phyloP scores from a whole-genome alignment of 306 rosid genomes.

The Lathyrus aphaca region DNA sequence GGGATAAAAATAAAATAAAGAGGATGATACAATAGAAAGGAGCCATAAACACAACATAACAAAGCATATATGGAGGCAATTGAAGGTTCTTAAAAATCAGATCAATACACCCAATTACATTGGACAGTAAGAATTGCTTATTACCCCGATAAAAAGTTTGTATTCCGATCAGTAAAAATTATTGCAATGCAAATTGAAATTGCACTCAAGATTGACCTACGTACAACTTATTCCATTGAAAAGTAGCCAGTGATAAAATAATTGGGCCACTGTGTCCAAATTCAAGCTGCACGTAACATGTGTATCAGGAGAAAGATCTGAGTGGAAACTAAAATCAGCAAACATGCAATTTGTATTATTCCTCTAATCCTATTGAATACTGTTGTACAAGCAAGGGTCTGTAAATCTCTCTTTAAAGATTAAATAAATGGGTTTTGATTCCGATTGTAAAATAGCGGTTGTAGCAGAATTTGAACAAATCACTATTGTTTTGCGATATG shows the following conservation, averaged over 20 bases:
- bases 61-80: constrained; percentile 21
- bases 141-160: neutral
- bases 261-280: constrained; percentile 8
- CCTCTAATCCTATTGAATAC: constrained; percentile 6
- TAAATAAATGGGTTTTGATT: constrained; percentile 7
- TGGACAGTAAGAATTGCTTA: constrained; percentile 24
- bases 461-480: too few species aligned
- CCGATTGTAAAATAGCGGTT: neutral
- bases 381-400: constrained; percentile 12
- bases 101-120: constrained; percentile 5
- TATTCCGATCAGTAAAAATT: neutral
- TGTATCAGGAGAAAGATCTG: constrained; percentile 5
- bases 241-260: constrained; percentile 12
- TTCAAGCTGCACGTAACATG: neutral
- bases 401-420: constrained; percentile 3
- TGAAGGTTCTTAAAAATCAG: neutral
- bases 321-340: neutral
- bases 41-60: constrained; percentile 31
- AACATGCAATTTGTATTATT: neutral
- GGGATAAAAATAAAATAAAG: constrained; percentile 6
- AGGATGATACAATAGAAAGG: constrained; percentile 17
- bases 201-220: constrained; percentile 29
- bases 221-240: neutral
- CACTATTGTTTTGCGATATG: too few species aligned
- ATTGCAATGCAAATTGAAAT: constrained; percentile 14